These are phyloP conservation scores for Quercus phellos DNA, from an alignment of 331 rosid genomes.

Conservation along the genomic window DNA sequence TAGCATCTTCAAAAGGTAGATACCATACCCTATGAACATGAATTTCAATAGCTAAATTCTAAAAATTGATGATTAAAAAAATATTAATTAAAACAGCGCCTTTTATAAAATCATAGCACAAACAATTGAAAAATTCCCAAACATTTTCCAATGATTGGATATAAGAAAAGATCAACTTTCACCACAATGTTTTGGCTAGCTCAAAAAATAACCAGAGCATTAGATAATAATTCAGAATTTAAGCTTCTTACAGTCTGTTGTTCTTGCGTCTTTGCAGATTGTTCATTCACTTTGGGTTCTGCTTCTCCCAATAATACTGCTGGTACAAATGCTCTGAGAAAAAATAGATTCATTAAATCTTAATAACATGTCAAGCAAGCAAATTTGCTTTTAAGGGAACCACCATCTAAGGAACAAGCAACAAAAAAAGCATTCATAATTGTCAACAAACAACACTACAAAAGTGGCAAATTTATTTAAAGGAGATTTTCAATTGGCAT, in stretches of 20 bases:
- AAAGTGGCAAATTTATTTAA: not conserved
- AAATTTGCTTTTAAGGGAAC: not conserved
- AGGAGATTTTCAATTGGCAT: not conserved
- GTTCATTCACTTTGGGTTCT: slow-evolving; percentile 75
- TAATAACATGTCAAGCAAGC: not conserved
- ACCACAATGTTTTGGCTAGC: not conserved
- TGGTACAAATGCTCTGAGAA: slow-evolving; percentile 92
- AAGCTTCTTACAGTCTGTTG: slow-evolving; percentile 67
- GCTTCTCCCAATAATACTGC: slow-evolving; percentile 96
- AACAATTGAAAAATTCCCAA: not conserved
- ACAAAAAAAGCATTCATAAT: not conserved
- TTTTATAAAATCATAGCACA: not conserved
- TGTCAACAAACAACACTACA: not conserved
- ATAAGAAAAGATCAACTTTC: not conserved
- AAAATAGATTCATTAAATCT: slow-evolving; percentile 13
- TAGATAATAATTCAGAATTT: slow-evolving; percentile 8
- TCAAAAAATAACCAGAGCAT: slow-evolving; percentile 11
- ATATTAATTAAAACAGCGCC: not conserved
- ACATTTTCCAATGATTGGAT: not conserved
- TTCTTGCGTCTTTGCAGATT: slow-evolving; percentile 65
- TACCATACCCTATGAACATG: not conserved
- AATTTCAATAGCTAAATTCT: not conserved
- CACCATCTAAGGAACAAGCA: not conserved
- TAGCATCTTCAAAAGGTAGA: not conserved
- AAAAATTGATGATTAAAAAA: not conserved